Evolutionary conservation across 1,139 yeast species (phyloP), one percentile per base, ranked within the genome.

Genomic region (Suhomyces taliae): DNA sequence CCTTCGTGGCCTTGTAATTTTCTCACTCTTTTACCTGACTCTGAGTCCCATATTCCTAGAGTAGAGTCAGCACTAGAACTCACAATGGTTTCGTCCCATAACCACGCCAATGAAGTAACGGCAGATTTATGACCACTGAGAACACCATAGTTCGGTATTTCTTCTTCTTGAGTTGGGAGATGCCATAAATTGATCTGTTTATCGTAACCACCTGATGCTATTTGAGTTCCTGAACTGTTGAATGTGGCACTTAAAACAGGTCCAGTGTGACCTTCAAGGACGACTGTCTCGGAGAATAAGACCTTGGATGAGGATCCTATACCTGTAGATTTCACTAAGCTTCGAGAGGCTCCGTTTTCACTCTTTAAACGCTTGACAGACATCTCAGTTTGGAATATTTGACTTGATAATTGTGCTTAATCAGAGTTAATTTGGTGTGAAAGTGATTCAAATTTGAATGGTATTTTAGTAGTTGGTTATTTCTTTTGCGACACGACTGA

Each of bases 21-120:
- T 38, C 85, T 67, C 11, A 79, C 50, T 50, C 86, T 75, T 42
- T 59, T 57, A 2, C 90, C 89, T 2, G 84, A 78, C 27, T 66
- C 71, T 0, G 75, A 62, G 58, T 84, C 90, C 98, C 84, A 83
- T 4, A 76, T 60, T 7, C 80, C 76, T 3, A 80, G 61, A 0
- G 82, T 71, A 2, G 67, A 56, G 54, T 83, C 87, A 0, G 85
- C 83, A 42, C 83, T 76, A 0, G 78, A 62, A 7, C 81, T 66
- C 1, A 70, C 71, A 1, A 82, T 19, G 0, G 58, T 57, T 29
- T 69, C 71, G 31, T 72, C 74, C 15, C 59, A 53, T 4, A 63
- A 45, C 87, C 87, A 82, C 27, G 64, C 58, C 8, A 81, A 52
- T 1, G 79, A 66, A 0, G 85, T 81, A 0, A 82, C 69, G 0